These are phyloP conservation scores for Pyricularia sp. DNA, from an alignment of 2,329 filamentous ascomycete species.

Conservation along the genomic window DNA sequence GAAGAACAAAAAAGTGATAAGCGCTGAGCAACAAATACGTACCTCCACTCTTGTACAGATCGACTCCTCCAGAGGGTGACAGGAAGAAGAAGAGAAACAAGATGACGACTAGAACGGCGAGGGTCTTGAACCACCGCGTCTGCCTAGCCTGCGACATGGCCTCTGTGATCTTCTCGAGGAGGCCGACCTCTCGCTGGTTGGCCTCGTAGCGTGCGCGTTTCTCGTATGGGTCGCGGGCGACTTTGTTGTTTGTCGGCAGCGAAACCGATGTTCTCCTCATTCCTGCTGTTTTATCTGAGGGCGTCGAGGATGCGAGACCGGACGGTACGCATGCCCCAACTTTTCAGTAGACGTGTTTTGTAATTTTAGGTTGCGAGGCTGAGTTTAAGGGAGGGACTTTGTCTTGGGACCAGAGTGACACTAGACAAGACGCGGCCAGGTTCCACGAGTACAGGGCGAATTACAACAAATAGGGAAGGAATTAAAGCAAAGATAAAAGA, in stretches of 20 bases:
- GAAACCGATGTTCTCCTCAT: slow-evolving; percentile 61
- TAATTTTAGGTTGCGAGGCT: not conserved
- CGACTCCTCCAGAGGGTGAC: slow-evolving; percentile 47
- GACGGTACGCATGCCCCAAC: slow-evolving; percentile 3
- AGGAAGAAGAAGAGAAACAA: slow-evolving; percentile 56
- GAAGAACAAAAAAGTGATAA: not conserved
- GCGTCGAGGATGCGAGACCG: slow-evolving; percentile 3
- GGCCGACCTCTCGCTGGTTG: slow-evolving; percentile 33
- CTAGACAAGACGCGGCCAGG: not conserved
- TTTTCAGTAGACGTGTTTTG: not conserved
- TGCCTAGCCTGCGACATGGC: slow-evolving; percentile 57
- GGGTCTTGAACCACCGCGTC: slow-evolving; percentile 57
- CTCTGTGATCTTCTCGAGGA: slow-evolving; percentile 44
- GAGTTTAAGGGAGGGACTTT: not conserved
- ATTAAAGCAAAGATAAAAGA: too few species aligned
- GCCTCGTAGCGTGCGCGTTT: slow-evolving; percentile 52
- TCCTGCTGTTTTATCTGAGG: slow-evolving; percentile 8
- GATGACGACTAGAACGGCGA: slow-evolving; percentile 49
- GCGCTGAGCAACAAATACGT: slow-evolving; percentile 9
- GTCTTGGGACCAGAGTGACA: not conserved
- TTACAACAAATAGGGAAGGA: not conserved
- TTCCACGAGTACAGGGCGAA: not conserved
- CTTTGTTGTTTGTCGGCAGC: slow-evolving; percentile 47
- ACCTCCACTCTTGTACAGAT: slow-evolving; percentile 39
- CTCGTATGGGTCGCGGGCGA: slow-evolving; percentile 53